phyloP scores from a whole-genome alignment of 2,329 filamentous ascomycete genomes.

The Hypoxylon sp. region DNA sequence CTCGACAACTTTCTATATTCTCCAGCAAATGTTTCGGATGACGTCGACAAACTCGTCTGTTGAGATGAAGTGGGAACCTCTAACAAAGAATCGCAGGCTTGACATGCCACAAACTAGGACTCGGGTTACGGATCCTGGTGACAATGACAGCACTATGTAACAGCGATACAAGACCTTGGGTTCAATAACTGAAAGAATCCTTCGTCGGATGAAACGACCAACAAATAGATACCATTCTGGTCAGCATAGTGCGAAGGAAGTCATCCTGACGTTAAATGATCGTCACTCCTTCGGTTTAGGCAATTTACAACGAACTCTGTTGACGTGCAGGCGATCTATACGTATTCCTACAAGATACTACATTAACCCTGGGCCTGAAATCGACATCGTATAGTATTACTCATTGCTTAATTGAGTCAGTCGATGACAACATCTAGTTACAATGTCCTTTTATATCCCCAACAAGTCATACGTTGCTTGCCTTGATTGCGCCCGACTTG shows the following conservation, averaged over 20 bases:
- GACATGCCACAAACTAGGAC: not conserved
- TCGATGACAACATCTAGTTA: conserved; percentile 8
- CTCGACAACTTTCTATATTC: not conserved
- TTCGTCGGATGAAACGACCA: conserved; percentile 20
- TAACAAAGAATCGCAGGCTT: not conserved
- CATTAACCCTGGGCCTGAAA: conserved; percentile 14
- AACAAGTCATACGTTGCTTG: conserved; percentile 7
- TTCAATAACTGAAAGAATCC: conserved; percentile 4
- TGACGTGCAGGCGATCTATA: not conserved
- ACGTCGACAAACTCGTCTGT: not conserved
- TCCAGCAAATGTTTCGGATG: conserved; percentile 4
- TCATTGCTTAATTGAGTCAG: conserved; percentile 1
- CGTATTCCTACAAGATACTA: not conserved
- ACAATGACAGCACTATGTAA: not conserved
- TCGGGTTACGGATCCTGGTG: not conserved
- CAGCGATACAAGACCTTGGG: not conserved
- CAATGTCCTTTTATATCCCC: not conserved
- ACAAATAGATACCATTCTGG: conserved; percentile 8
- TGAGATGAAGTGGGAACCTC: not conserved
- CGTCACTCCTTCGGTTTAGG: conserved; percentile 31
- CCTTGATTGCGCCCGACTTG: not conserved
- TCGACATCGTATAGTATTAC: conserved; percentile 9
- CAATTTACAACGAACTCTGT: conserved; percentile 34
- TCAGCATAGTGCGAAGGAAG: not conserved
- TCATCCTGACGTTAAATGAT: conserved; percentile 36